Conservation (phyloP, 164 flowering plant genomes). For the Chloranthus sessilifolius region DNA sequence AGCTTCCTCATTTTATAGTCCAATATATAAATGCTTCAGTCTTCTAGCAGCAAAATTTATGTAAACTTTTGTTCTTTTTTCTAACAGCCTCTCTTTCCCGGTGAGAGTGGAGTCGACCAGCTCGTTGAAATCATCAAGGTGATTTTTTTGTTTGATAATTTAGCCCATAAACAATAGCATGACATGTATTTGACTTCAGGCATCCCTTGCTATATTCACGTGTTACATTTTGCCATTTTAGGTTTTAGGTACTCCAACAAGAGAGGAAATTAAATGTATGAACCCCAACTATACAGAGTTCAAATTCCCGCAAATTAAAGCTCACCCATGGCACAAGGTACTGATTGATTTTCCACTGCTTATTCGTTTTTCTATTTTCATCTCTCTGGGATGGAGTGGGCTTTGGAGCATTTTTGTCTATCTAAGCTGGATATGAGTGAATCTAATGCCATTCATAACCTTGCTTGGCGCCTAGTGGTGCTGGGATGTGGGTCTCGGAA, state of each 20-base stretch:
- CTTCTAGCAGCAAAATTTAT: too few species aligned
- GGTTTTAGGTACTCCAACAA: constrained; percentile 66
- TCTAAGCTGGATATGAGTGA: too few species aligned
- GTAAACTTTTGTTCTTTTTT: background rate
- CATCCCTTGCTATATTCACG: background rate
- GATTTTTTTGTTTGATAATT: background rate
- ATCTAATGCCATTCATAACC: too few species aligned
- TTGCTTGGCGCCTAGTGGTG: too few species aligned
- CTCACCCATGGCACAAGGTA: constrained; percentile 77
- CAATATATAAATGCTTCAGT: too few species aligned
- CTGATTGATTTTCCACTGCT: background rate
- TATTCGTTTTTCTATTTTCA: background rate
- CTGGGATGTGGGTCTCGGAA: too few species aligned
- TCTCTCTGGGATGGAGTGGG: too few species aligned
- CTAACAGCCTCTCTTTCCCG: constrained; percentile 57
- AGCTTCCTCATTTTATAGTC: background rate
- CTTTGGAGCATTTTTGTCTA: too few species aligned
- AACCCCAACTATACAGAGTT: constrained; percentile 57
- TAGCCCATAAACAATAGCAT: background rate
- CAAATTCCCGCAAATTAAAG: constrained; percentile 52
- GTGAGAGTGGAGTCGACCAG: constrained; percentile 66
- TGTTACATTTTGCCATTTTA: constrained; percentile 15
- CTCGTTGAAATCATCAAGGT: constrained; percentile 62
- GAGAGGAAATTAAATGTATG: constrained; percentile 69
- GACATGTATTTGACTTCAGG: background rate